Base-by-base conservation (phyloP, 2,329 filamentous ascomycete genomes). In the Stenocarpella maydis region DNA sequence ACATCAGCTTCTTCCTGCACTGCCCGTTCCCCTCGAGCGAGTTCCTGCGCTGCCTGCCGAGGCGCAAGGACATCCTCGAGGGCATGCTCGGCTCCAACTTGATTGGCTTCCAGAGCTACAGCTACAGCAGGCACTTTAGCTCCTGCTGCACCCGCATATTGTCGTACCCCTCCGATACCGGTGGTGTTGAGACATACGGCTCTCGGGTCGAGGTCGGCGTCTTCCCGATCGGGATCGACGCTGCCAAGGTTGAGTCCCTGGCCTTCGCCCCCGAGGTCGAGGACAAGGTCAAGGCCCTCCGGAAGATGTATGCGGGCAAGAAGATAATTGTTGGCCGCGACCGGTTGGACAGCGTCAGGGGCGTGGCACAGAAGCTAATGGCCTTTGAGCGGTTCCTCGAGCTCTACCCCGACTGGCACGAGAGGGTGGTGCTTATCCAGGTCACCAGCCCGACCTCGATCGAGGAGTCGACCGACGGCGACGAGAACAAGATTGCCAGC, bases 1-100 rank as follows among this genome's bases (percentile, higher is more conserved):
- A 97, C 82, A 95, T 98, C 77, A 92, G 94, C 66, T 98, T 98
- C 84, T 98, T 94, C 83, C 85, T 98, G 55, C 95, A 98, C 80
- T 91, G 94, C 54, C 95, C 95, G 0, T 98, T 98, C 80, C 95
- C 95, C 41, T 97, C 94, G 81, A 97, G 93, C 84, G 96, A 98
- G 80, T 98, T 97, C 78, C 89, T 98, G 78, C 90, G 95, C 58
- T 97, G 95, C 79, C 84, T 98, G 68, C 92, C 93, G 45, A 90
- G 93, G 73, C 89, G 95, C 74, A 97, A 97, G 80, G 94, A 98
- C 78, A 87, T 98, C 14, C 84, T 98, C 17, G 94, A 96, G 74
- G 96, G 96, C 60, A 90, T 97, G 55, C 85, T 98, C 50, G 95
- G 95, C 21, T 89, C 95, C 68, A 98, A 98, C 80, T 90, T 98